These are phyloP conservation scores for Phytophthora podocarpi DNA, from an alignment of 352 stramenopile genomes.

Conservation along the genomic window DNA sequence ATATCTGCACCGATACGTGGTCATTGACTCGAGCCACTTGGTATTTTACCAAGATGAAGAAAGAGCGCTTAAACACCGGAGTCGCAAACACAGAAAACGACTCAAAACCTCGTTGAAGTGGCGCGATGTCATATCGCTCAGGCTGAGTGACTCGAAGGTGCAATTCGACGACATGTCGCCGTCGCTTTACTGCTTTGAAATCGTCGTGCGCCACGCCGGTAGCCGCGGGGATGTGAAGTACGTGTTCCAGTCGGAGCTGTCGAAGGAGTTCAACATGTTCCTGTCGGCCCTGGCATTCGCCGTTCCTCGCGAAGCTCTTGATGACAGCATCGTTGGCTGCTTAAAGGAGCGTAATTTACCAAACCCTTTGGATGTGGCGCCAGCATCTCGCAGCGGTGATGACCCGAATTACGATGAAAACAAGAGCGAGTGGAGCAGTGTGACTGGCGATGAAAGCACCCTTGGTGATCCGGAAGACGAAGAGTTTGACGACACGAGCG, in stretches of 20 bases:
- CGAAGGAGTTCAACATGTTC: slow-evolving; percentile 84
- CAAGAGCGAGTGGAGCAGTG: slow-evolving; percentile 85
- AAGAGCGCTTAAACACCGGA: slow-evolving; percentile 76
- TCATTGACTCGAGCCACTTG: slow-evolving; percentile 72
- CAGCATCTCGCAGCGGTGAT: slow-evolving; percentile 29
- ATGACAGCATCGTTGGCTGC: slow-evolving; percentile 66
- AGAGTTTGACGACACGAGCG: slow-evolving; percentile 66
- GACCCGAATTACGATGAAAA: slow-evolving; percentile 61
- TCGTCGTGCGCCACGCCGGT: slow-evolving; percentile 61
- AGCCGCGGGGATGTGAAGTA: slow-evolving; percentile 72
- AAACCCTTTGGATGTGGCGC: slow-evolving; percentile 50
- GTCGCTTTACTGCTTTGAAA: slow-evolving; percentile 79
- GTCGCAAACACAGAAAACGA: slow-evolving; percentile 73
- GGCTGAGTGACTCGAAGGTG: slow-evolving; percentile 71
- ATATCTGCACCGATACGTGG: slow-evolving; percentile 82
- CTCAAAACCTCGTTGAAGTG: slow-evolving; percentile 80
- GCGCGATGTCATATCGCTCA: slow-evolving; percentile 64
- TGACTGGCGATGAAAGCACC: slow-evolving; percentile 84
- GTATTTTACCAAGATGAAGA: slow-evolving; percentile 89
- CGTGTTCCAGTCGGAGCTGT: slow-evolving; percentile 73
- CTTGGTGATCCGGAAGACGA: slow-evolving; percentile 81
- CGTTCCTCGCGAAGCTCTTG: slow-evolving; percentile 63
- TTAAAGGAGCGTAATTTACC: slow-evolving; percentile 67
- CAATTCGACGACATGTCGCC: slow-evolving; percentile 88
- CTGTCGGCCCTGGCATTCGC: slow-evolving; percentile 71